Evolutionary conservation across 495 filamentous ascomycete genomes (phyloP), one percentile per base, ranked within the genome.

Genomic region (Neurospora sp.): DNA sequence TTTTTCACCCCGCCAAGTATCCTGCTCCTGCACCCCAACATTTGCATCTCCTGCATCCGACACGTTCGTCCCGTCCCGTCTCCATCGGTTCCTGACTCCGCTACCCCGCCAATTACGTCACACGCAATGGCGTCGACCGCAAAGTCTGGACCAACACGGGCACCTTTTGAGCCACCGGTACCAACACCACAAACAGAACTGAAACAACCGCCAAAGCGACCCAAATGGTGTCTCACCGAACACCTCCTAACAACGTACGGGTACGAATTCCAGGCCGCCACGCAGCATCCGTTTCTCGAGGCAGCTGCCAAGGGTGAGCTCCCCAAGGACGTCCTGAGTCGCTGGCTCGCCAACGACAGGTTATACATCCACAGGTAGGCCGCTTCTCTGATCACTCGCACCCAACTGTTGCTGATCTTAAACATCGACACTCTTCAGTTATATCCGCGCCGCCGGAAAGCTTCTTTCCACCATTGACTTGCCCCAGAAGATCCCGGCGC

Each of bases 261-360:
- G 16, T 66, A 76, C 10, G 77, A 84, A 72, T 87, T 89, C 78
- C 81, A 81, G 20, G 77, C 79, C 16, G 89, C 91, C 69, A 93
- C 91, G 23, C 88, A 88, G 72, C 85, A 89, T 74, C 86, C 88
- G 1, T 94, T 94, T 84, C 89, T 94, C 72, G 83, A 85, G 35
- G 84, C 87, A 71, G 91, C 91, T 37, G 91, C 91, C 37, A 81
- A 84, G 70, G 92, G 92, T 72, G 86, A 83, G 5, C 84, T 94
- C 40, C 80, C 87, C 27, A 87, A 88, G 62, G 75, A 81, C 1
- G 78, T 82, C 0, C 86, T 94, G 14, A 85, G 87, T 42, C 84
- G 87, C 79, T 94, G 92, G 92, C 87, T 94, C 48, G 86, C 90
- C 31, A 91, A 93, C 81, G 92, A 94, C 82, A 83, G 90, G 10